Evolutionary conservation across 805 yeast genomes (phyloP).

Genomic region (Babjeviella inositovora): DNA sequence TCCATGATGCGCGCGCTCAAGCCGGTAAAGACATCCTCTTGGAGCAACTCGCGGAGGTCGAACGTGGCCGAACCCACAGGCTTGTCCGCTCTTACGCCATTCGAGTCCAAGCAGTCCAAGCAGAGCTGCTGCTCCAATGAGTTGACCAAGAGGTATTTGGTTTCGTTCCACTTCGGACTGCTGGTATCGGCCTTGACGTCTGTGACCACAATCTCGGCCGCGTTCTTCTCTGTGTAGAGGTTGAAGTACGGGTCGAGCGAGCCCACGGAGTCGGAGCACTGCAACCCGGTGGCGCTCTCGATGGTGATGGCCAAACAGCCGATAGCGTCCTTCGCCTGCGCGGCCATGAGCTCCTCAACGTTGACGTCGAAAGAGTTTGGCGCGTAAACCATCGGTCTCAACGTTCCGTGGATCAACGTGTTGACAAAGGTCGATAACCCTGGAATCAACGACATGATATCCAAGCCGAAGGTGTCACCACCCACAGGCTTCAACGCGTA

Average conservation of each 20-base stretch:
- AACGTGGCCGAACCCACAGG: slow-evolving; percentile 32
- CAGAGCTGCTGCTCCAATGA: slow-evolving; percentile 38
- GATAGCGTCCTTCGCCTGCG: slow-evolving; percentile 46
- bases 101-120: slow-evolving; percentile 37
- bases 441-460: slow-evolving; percentile 72
- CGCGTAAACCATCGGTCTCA: slow-evolving; percentile 68
- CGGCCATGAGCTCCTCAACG: slow-evolving; percentile 55
- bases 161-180: slow-evolving; percentile 53
- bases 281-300: slow-evolving; percentile 32
- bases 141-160: slow-evolving; percentile 41
- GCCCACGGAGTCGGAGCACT: slow-evolving; percentile 18
- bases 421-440: slow-evolving; percentile 65
- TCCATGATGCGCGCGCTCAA: slow-evolving; percentile 24
- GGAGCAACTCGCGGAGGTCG: slow-evolving; percentile 43
- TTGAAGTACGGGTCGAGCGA: slow-evolving; percentile 45
- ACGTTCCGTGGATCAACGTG: slow-evolving; percentile 47
- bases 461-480: slow-evolving; percentile 78
- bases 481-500: slow-evolving; percentile 77
- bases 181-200: slow-evolving; percentile 37
- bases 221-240: slow-evolving; percentile 17
- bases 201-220: slow-evolving; percentile 23
- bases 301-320: slow-evolving; percentile 57
- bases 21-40: slow-evolving; percentile 26
- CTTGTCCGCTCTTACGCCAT: slow-evolving; percentile 37
- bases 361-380: slow-evolving; percentile 69